Conservation (phyloP, 441 rosid genomes). For the Euphorbia celastroides region DNA sequence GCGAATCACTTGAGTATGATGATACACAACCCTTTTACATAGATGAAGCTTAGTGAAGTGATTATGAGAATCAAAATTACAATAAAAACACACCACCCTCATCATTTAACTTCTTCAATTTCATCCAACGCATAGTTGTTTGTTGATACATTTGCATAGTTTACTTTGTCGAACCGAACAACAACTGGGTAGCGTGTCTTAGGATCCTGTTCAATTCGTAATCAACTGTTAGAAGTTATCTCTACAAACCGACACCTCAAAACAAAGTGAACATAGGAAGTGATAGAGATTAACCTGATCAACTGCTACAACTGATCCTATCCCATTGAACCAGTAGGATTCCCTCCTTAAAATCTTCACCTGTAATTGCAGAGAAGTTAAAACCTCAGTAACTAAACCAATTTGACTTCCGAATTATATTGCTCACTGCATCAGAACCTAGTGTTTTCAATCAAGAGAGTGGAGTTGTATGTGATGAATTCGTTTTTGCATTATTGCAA, state of each 20-base stretch:
- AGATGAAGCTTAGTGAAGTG: conserved; percentile 19
- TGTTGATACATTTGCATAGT: conserved; percentile 83
- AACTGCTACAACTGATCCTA: conserved; percentile 66
- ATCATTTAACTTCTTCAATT: conserved; percentile 62
- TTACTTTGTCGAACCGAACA: conserved; percentile 83
- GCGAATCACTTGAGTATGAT: conserved; percentile 16
- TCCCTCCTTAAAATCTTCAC: conserved; percentile 76
- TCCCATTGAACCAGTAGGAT: conserved; percentile 67
- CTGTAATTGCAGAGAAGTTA: conserved; percentile 26
- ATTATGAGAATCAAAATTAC: conserved; percentile 29
- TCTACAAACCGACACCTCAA: not conserved
- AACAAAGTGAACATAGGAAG: not conserved
- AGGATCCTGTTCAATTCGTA: conserved; percentile 48
- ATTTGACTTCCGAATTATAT: not conserved
- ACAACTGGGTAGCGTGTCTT: conserved; percentile 78
- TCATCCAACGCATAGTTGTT: conserved; percentile 95
- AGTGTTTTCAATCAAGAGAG: not conserved
- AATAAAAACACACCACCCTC: conserved; percentile 8
- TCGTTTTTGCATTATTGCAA: not conserved
- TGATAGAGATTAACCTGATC: conserved; percentile 55
- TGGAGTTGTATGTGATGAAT: not conserved
- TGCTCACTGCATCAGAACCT: not conserved
- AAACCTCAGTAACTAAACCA: not conserved
- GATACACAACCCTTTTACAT: conserved; percentile 25
- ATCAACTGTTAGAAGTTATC: not conserved